Evolutionary conservation across 176 grass and related monocot species (phyloP), one percentile per base, ranked within the genome.

Genomic region (Sorghum bicolor): DNA sequence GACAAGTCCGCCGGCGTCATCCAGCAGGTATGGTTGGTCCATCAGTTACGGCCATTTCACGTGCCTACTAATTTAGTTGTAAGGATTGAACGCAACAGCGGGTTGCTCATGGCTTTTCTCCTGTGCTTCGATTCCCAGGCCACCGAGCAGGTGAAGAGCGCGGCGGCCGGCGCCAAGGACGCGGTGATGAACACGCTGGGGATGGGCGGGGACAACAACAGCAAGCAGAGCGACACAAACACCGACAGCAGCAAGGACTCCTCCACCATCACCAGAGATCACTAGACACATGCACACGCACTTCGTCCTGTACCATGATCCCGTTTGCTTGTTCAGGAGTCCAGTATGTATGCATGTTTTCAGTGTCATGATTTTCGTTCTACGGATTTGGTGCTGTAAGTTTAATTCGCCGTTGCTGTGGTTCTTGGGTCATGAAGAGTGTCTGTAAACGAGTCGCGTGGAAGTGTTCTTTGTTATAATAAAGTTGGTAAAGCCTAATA

Each of bases 181-280:
- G 85, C 93, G 8, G 91, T 94, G 66, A 82, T 69, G 55, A 92
- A 22, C 83, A 91, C 90, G 43, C 76, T 92, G 28, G 95, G 95
- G 10, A 84, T 94, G 88, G 71, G 76, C 33, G 89, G 63, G 0
- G 83, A 89, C 28, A 53, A 88, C 37, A 55, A n/a, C 5, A 19
- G 0, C 15, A 41, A 28, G 26, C 13, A 60, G 14, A 28, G 33
- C 39, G 19, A n/a, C 31, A 14, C 57, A 41, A 25, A 10, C 44
- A 24, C 1, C 22, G 13, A 41, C 73, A 0, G 8, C 36, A 8
- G 20, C 16, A 70, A 91, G 33, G 72, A 86, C 64, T 68, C 80
- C 40, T 33, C 33, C 45, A 88, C 68, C 32, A 91, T 44, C 78
- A 84, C 64, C 48, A 76, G 71, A 29, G 86, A 89, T 78, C 52